These are phyloP conservation scores for Plasmodium ovale DNA, from an alignment of 169 alveolate species.

Conservation along the genomic window DNA sequence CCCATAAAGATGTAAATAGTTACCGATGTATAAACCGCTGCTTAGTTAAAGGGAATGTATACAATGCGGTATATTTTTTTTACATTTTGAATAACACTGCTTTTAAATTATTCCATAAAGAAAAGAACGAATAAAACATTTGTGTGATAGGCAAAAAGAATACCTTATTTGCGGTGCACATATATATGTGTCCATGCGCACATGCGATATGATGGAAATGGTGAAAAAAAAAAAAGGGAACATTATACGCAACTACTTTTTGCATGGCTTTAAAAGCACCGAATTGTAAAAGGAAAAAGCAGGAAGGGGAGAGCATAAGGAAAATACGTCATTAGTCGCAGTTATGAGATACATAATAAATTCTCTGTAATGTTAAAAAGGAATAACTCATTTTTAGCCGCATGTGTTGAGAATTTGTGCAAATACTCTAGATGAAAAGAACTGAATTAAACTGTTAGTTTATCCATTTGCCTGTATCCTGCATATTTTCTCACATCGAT, in stretches of 20 bases:
- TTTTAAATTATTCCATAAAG: too few relatives aligned
- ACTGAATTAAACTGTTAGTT: too few relatives aligned
- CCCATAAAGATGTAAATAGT: background rate
- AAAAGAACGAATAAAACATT: too few relatives aligned
- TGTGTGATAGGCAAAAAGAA: too few relatives aligned
- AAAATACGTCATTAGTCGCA: background rate
- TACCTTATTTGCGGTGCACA: too few relatives aligned
- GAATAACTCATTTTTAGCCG: background rate
- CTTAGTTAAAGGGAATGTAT: background rate
- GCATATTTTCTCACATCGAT: background rate
- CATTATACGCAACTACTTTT: background rate
- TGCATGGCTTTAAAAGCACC: slow-evolving; percentile 4
- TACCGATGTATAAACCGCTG: background rate
- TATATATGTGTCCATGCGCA: background rate
- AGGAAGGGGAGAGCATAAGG: background rate
- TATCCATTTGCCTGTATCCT: too few relatives aligned
- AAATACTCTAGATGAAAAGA: background rate
- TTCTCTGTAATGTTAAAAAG: background rate
- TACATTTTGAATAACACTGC: background rate
- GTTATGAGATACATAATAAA: background rate
- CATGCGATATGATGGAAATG: background rate
- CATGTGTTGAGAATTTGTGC: background rate
- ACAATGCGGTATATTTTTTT: background rate
- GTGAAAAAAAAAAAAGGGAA: background rate
- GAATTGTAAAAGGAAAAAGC: background rate